Base-by-base conservation (phyloP, 164 flowering plant species). In the Magnolia sinica region DNA sequence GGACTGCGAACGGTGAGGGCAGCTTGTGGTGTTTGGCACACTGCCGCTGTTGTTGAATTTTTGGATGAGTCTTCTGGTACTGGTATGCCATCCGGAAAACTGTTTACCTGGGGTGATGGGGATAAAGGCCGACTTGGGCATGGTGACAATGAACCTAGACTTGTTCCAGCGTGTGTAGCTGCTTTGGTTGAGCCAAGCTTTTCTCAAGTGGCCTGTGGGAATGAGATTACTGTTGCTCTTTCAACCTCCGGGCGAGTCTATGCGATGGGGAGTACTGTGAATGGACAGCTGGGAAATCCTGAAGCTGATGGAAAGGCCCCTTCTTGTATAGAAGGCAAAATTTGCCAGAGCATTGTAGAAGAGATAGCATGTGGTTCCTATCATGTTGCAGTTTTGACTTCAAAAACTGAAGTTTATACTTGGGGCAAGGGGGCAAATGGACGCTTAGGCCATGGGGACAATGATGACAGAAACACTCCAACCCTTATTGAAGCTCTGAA, bases 1-100 rank as follows among this genome's bases (percentile, higher is more conserved):
- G 99, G 97, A 68, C 73, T 83, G 27, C 78, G 91, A 61, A 87
- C 92, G 3, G 74, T 87, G 52, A 86, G 79, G 81, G 97, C 91
- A 79, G 90, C 96, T 65, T 96, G 99, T 86, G 99, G 99, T 76
- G 89, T 89, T 67, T 96, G 99, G 99, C 99, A 96, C 80, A 91
- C 93, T 73, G 97, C 97, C 74, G 96, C 98, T 10, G 82, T 91
- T 76, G 93, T 93, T 68, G 97, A 92, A 80, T 76, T 79, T 27
- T 70, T 67, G 45, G 70, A 11, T 73, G 84, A 79, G 63, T 78
- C 85, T 79, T 37, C 45, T 74, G 74, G 86, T 19, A 84, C 73
- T 64, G 75, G 71, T 63, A 74, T 88, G 73, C 79, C 83, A 50
- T 74, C 85, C 70, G 91, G 95, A 55, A 90, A 87, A 79, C 86